Evolutionary conservation across 2,329 filamentous ascomycete species (phyloP).

Genomic region (Atkinsonella hypoxylon): DNA sequence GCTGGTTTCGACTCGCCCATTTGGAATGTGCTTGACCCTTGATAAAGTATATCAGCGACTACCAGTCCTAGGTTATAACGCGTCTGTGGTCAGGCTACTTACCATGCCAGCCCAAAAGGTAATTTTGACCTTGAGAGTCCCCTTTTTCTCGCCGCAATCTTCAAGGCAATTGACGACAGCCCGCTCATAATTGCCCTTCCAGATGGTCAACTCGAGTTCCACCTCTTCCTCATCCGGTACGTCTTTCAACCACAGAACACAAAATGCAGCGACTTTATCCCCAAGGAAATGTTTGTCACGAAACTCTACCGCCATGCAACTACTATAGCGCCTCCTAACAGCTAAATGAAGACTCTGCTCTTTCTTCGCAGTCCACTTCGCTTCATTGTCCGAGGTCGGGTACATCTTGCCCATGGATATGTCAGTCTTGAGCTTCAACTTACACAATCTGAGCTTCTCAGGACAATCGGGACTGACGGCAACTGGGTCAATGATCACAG

Average conservation of each 20-base stretch:
- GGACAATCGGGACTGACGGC: slow-evolving; percentile 32
- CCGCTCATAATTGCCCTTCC: slow-evolving; percentile 42
- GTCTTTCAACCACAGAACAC: slow-evolving; percentile 58
- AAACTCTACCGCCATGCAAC: slow-evolving; percentile 44
- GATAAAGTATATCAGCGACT: neutral
- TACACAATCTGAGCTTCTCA: slow-evolving; percentile 32
- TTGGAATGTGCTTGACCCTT: slow-evolving; percentile 24
- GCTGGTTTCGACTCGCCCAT: slow-evolving; percentile 22
- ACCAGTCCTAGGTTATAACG: neutral
- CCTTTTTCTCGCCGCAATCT: slow-evolving; percentile 36
- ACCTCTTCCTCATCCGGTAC: slow-evolving; percentile 54
- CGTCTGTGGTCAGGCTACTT: slow-evolving; percentile 4
- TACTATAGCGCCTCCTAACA: slow-evolving; percentile 46
- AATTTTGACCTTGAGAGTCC: slow-evolving; percentile 27
- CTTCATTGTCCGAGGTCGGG: slow-evolving; percentile 25
- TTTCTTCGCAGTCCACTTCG: slow-evolving; percentile 42
- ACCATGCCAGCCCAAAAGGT: slow-evolving; percentile 26
- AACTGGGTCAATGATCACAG: slow-evolving; percentile 48
- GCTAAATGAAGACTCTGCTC: slow-evolving; percentile 33
- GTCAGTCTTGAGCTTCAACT: slow-evolving; percentile 48
- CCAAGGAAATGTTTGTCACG: slow-evolving; percentile 26
- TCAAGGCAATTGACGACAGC: slow-evolving; percentile 34
- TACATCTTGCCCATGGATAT: slow-evolving; percentile 48
- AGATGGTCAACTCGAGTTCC: slow-evolving; percentile 47
- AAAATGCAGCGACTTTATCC: slow-evolving; percentile 49